Conservation (phyloP, 1,284 basidiomycete species). For the Cutaneotrichosporon spelunceum region DNA sequence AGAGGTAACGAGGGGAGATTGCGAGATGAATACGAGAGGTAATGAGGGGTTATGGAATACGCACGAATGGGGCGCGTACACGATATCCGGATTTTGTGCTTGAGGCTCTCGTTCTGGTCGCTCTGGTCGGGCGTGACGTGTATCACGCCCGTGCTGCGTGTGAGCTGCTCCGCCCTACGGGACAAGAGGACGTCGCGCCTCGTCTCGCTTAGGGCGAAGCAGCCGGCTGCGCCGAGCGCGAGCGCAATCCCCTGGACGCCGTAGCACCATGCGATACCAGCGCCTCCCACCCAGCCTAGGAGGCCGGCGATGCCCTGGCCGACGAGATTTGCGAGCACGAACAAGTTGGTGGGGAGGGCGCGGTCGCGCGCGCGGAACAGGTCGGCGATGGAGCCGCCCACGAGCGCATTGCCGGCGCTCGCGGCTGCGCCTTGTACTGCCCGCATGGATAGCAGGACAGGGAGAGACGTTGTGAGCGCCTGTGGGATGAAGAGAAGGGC, state of each 20-base stretch:
- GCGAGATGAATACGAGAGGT: no score
- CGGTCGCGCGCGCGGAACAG: constrained; percentile 43
- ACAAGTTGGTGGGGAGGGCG: constrained; percentile 52
- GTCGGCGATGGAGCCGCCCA: constrained; percentile 50
- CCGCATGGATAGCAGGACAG: constrained; percentile 17
- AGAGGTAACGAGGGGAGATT: no score
- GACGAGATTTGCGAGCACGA: constrained; percentile 48
- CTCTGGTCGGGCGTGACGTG: constrained; percentile 31
- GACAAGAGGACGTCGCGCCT: constrained; percentile 54
- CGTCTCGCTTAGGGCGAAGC: constrained; percentile 46
- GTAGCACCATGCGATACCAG: constrained; percentile 42
- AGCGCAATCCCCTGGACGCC: constrained; percentile 40
- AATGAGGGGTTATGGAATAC: no score
- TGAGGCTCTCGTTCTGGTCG: constrained; percentile 38
- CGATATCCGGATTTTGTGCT: constrained; percentile 40
- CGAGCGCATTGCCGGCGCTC: constrained; percentile 44
- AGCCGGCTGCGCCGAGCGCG: constrained; percentile 33
- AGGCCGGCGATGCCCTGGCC: constrained; percentile 38
- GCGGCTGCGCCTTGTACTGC: constrained; percentile 36
- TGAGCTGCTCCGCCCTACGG: constrained; percentile 45
- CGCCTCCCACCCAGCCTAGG: constrained; percentile 35
- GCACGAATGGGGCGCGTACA: constrained; percentile 44
- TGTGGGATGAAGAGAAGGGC: constrained; percentile 46
- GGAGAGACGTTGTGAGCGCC: constrained; percentile 3
- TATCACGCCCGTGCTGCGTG: constrained; percentile 44